A percentile compares a stretch with the other conserved stretches of the same genome.
Conservation (phyloP, 805 yeast genomes). For the Candida ipomoeae region DNA sequence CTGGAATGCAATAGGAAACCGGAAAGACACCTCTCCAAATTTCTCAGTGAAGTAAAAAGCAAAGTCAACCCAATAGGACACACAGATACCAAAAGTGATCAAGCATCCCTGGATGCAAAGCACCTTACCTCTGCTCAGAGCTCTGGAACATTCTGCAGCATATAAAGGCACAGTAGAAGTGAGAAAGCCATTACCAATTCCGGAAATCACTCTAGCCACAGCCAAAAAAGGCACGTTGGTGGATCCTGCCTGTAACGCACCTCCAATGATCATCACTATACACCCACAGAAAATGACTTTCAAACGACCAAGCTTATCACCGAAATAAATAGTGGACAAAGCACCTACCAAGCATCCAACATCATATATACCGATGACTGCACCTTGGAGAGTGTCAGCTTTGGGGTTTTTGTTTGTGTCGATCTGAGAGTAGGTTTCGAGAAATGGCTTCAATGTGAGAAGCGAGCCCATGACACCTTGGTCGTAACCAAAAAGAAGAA, state of each 20-base stretch:
- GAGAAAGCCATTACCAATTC: conserved; percentile 33
- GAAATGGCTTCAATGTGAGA: conserved; percentile 19
- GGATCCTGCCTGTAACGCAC: conserved; percentile 22
- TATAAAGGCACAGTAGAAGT: conserved; percentile 37
- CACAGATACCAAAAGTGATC: conserved; percentile 25
- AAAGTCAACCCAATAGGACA: conserved; percentile 35
- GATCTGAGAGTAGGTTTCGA: conserved; percentile 17
- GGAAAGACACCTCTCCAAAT: conserved; percentile 24
- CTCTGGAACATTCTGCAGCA: conserved; percentile 33
- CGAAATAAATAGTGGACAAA: conserved; percentile 20
- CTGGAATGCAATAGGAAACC: conserved; percentile 34
- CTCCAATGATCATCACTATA: conserved; percentile 20
- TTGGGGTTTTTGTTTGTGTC: conserved; percentile 11
- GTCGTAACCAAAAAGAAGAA: conserved; percentile 39
- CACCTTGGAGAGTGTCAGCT: conserved; percentile 20
- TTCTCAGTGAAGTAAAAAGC: conserved; percentile 30
- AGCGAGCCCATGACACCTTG: conserved; percentile 39
- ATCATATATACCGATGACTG: conserved; percentile 21
- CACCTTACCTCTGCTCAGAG: conserved; percentile 27
- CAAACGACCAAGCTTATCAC: conserved; percentile 21
- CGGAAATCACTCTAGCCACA: conserved; percentile 32
- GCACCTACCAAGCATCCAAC: conserved; percentile 22
- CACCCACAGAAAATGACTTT: conserved; percentile 20
- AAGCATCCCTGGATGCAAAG: conserved; percentile 31
- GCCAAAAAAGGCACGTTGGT: conserved; percentile 23